These are phyloP conservation scores for Gastrolobium bilobum DNA, from an alignment of 306 rosid genomes.

Conservation along the genomic window DNA sequence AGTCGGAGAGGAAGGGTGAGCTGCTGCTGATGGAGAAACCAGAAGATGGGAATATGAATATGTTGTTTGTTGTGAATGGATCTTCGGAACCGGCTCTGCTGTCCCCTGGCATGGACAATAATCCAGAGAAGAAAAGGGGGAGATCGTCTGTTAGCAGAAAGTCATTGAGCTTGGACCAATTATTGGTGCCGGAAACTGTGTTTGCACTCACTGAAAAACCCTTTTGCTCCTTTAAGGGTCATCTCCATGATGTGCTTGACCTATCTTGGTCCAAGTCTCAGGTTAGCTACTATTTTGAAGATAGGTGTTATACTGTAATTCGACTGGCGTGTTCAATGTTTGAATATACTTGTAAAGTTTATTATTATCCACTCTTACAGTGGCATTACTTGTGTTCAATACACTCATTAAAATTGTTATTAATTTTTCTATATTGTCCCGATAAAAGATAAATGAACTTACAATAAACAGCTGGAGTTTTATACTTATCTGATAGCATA, in stretches of 20 bases:
- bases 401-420: background rate
- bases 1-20: conserved; percentile 80
- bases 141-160: conserved; percentile 80
- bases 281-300: conserved; percentile 63
- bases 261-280: conserved; percentile 96
- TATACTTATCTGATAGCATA: background rate
- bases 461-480: background rate
- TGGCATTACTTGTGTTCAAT: background rate
- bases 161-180: conserved; percentile 71
- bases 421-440: background rate
- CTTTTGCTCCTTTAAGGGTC: conserved; percentile 80
- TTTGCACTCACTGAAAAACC: conserved; percentile 84
- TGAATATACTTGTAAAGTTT: background rate
- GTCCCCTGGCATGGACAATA: conserved; percentile 62
- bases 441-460: background rate
- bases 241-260: conserved; percentile 83
- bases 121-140: conserved; percentile 74
- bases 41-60: conserved; percentile 69
- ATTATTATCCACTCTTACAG: background rate
- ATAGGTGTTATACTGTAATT: conserved; percentile 37
- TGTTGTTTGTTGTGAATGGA: conserved; percentile 70
- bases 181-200: conserved; percentile 70
- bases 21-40: conserved; percentile 70
- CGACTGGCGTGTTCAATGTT: background rate
- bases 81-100: conserved; percentile 72